These are phyloP conservation scores for Cladosporium halotolerans DNA, from an alignment of 2,329 filamentous ascomycete species.

Conservation along the genomic window DNA sequence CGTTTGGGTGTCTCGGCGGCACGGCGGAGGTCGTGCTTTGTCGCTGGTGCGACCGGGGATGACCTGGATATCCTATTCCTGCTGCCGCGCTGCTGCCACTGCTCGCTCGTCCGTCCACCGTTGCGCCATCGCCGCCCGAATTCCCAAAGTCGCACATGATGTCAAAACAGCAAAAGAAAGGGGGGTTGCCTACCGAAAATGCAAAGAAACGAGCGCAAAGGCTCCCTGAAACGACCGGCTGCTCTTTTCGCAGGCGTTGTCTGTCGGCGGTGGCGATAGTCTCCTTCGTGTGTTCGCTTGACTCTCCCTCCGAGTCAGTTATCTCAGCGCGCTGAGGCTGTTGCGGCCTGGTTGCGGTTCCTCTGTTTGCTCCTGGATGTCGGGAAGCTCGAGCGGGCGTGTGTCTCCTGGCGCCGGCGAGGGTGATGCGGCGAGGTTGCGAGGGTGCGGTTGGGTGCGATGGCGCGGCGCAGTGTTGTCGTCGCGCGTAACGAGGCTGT, in stretches of 20 bases:
- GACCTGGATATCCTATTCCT: background rate
- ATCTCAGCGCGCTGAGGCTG: conserved; percentile 6
- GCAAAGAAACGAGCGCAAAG: conserved; percentile 26
- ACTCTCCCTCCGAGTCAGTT: background rate
- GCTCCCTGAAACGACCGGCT: conserved; percentile 19
- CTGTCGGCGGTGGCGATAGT: conserved; percentile 5
- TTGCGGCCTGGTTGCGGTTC: background rate
- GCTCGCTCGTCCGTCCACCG: background rate
- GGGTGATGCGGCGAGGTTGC: background rate
- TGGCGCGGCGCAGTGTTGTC: background rate
- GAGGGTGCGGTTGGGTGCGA: background rate
- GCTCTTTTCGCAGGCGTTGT: conserved; percentile 14
- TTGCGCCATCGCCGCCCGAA: background rate
- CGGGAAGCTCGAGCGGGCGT: conserved; percentile 10
- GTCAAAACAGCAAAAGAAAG: background rate
- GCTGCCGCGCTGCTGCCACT: background rate
- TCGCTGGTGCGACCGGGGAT: no score
- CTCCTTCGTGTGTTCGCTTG: conserved; percentile 4
- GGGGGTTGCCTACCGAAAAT: conserved; percentile 22
- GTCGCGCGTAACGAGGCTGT: background rate
- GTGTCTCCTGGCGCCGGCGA: background rate
- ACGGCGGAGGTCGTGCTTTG: no score
- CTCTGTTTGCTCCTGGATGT: conserved; percentile 13
- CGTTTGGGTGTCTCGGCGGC: no score
- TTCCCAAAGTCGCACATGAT: background rate